Conservation (phyloP, 2,329 filamentous ascomycete species). For the Neocatenulostroma microsporum region DNA sequence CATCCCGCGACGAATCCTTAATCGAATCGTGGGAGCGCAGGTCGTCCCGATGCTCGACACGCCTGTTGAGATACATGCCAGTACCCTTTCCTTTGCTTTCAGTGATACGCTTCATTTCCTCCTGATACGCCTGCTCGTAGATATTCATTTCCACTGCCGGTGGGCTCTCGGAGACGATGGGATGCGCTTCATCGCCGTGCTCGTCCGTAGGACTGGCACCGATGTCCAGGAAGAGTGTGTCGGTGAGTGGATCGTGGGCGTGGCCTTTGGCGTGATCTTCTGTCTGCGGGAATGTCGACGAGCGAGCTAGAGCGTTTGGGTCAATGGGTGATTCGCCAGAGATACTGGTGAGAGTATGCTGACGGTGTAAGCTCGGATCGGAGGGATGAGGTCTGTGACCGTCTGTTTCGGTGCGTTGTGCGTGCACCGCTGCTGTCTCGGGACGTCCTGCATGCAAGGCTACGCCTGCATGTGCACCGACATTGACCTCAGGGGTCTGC, state of each 20-base stretch:
- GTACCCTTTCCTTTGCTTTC: slow-evolving; percentile 38
- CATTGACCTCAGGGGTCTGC: slow-evolving; percentile 2
- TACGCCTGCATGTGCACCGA: neutral
- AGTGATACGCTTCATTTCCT: slow-evolving; percentile 68
- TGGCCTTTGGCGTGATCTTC: slow-evolving; percentile 47
- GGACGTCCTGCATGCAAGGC: neutral
- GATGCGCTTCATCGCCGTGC: neutral
- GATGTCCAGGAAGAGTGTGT: slow-evolving; percentile 66
- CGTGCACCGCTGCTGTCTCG: slow-evolving; percentile 6
- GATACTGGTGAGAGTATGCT: neutral
- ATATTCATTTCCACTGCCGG: slow-evolving; percentile 77
- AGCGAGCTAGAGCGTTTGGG: slow-evolving; percentile 12
- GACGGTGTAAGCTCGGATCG: neutral
- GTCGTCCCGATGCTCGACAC: slow-evolving; percentile 40
- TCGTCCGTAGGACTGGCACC: slow-evolving; percentile 48
- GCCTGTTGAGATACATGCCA: slow-evolving; percentile 47
- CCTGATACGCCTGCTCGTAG: slow-evolving; percentile 79
- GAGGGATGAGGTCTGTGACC: slow-evolving; percentile 1
- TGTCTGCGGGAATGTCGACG: slow-evolving; percentile 27
- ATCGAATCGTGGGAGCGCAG: slow-evolving; percentile 27
- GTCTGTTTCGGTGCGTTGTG: slow-evolving; percentile 9
- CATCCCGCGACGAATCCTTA: slow-evolving; percentile 8
- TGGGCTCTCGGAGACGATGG: slow-evolving; percentile 71
- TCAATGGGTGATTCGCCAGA: slow-evolving; percentile 6
- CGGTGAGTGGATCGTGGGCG: slow-evolving; percentile 56